Base-by-base conservation (phyloP, 768 basidiomycete genomes). In the Dictyophora rubrovolvata region DNA sequence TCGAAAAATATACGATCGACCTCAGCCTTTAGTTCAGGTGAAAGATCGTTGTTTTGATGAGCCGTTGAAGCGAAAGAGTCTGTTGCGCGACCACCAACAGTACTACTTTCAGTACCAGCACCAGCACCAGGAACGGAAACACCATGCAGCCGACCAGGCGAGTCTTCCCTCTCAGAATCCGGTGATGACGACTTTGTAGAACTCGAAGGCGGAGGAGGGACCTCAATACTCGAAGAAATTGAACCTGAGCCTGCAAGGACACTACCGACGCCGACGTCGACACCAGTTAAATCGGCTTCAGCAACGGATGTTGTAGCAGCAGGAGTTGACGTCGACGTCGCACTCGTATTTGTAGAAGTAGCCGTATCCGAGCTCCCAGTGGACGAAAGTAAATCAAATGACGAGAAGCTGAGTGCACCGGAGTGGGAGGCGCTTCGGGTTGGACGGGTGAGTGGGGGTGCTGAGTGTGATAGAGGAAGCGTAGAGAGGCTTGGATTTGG, bases 1-100 rank as follows among this genome's bases (percentile, higher is more conserved):
- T 87, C 84, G 67, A 93, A 84, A 73, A 98, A 96, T 67, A 96
- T 85, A 62, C 85, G 82, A 71, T 96, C 93, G 54, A 98, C 86
- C 66, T 90, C 86, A 18, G 75, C 72, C 58, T 83, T 80, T 65
- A 92, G 87, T 69, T 95, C 93, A 60, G 82, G 78, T 5, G 89
- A 88, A 51, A 92, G 79, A 65, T 90, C 88, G 60, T 80, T 80
- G 55, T 72, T 74, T 59, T 66, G 67, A 46, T 67, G 70, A 51
- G 70, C 66, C 35, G 35, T 14, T 28, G 28, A 28, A 28, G n/a
- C n/a, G n/a, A 28, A 8, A 65, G 52, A 67, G 47, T 67, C 68
- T 63, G 59, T 64, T 63, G 63, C 55, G 61, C 60, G 60, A 59
- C 36, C 63, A 60, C 52, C 53, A 63, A 69, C 72, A 59, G 65